Evolutionary conservation across 345 rosid genomes (phyloP).

Genomic region (Lepidium africanum): DNA sequence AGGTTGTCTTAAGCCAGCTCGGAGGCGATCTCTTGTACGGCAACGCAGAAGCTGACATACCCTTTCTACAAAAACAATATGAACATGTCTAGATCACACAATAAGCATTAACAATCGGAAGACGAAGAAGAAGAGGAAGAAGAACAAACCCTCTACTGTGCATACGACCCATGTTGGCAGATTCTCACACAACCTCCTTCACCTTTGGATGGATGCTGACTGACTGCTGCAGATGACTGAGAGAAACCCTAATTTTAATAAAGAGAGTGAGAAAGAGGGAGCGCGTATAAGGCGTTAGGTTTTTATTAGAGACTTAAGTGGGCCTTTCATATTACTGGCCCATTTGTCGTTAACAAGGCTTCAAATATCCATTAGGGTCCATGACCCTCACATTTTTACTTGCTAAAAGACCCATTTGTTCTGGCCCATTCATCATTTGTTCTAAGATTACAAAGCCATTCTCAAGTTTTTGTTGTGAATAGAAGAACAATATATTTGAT

Average conservation of each 20-base stretch:
- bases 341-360: not conserved
- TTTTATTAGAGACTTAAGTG: not conserved
- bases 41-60: constrained; percentile 84
- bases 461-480: not conserved
- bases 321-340: constrained; percentile 7
- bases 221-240: not conserved
- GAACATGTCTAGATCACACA: not conserved
- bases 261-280: not conserved
- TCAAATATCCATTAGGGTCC: not conserved
- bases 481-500: no score
- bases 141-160: constrained; percentile 59
- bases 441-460: not conserved
- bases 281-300: not conserved
- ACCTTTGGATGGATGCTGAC: not conserved
- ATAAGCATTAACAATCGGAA: not conserved
- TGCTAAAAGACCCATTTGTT: not conserved
- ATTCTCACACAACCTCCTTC: not conserved
- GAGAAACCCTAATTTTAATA: not conserved
- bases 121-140: not conserved
- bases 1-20: constrained; percentile 61
- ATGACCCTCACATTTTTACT: not conserved
- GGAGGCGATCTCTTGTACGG: constrained; percentile 86
- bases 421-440: not conserved
- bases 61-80: constrained; percentile 41
- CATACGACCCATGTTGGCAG: constrained; percentile 78